These are phyloP conservation scores for Cornus suecica DNA, from an alignment of 148 eudicot genomes.

Conservation along the genomic window DNA sequence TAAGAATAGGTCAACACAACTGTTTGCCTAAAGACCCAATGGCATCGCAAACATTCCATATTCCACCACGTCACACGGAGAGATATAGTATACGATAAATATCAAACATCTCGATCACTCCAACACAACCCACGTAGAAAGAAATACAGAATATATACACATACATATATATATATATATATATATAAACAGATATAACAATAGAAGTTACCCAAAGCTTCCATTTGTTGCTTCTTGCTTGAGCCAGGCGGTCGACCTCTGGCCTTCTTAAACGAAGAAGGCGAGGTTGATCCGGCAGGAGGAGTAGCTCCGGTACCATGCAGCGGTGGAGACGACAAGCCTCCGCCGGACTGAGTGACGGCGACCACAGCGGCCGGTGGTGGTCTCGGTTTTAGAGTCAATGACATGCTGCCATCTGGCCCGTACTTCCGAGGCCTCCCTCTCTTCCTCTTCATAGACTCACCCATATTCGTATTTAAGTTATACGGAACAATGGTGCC, in stretches of 20 bases:
- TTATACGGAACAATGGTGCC: slow-evolving; percentile 3
- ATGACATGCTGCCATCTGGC: slow-evolving; percentile 38
- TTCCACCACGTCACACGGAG: background rate
- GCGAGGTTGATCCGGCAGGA: slow-evolving; percentile 1
- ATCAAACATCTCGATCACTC: background rate
- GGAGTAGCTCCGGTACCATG: background rate
- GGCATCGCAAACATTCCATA: slow-evolving; percentile 1
- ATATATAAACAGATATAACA: too few relatives aligned
- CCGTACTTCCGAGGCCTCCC: slow-evolving; percentile 60
- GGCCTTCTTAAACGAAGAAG: slow-evolving; percentile 27
- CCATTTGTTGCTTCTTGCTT: slow-evolving; percentile 39
- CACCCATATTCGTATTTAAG: slow-evolving; percentile 17
- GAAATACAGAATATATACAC: background rate
- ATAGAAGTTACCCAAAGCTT: slow-evolving; percentile 33
- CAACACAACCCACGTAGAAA: background rate
- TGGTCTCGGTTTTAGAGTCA: slow-evolving; percentile 16
- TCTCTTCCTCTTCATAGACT: slow-evolving; percentile 37
- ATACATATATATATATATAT: too few relatives aligned
- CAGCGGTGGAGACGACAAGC: slow-evolving; percentile 12
- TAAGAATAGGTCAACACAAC: slow-evolving; percentile 16
- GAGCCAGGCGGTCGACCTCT: slow-evolving; percentile 61
- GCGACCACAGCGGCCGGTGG: slow-evolving; percentile 8
- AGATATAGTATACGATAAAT: background rate
- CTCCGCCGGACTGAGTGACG: slow-evolving; percentile 7
- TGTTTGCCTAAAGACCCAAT: background rate